Evolutionary conservation across 768 basidiomycete genomes (phyloP), one percentile per base, ranked within the genome.

Genomic region (Phaeotremella skinneri): DNA sequence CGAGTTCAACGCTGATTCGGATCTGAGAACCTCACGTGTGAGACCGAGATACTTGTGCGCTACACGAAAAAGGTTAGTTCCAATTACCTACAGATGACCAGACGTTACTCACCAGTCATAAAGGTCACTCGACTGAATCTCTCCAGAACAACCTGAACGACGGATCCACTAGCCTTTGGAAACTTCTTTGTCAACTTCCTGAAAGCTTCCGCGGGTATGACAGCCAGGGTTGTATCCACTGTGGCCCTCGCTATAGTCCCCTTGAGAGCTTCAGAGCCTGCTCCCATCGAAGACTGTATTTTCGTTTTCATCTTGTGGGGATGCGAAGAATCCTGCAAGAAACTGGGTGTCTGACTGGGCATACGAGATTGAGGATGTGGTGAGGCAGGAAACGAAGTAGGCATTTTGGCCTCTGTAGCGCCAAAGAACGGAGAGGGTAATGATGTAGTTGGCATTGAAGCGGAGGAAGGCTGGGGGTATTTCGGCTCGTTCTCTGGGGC

Each of bases 141-240:
- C 2, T 96, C 96, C 59, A 99, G 79, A 61, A 99, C 70, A 86
- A 91, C 91, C 83, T 93, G 90, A 0, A 96, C 91, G 58, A 97
- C 92, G 68, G 93, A 91, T 3, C 93, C 92, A 34, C 92, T 90
- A 2, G 96, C 92, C 70, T 98, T 98, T 0, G 96, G 96, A 68
- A 88, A 96, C 74, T 94, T 92, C 78, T 93, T 90, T 2, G 94
- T 97, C 39, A 99, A 80, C 50, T 92, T 82, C 55, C 88, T 82
- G 79, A 99, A 99, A 3, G 94, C 96, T 75, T 97, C 92, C 1
- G 96, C 94, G 25, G 96, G 96, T 55, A 99, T 98, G 9, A 99
- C 94, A n/a, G 94, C 96, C 20, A 99, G 80, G 1, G 96, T 98
- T 3, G 89, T 89, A 69, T 99, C 96, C 54, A 90, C 88, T 3